Conservation (phyloP, 768 basidiomycete genomes). For the Hydnomerulius pinastri region DNA sequence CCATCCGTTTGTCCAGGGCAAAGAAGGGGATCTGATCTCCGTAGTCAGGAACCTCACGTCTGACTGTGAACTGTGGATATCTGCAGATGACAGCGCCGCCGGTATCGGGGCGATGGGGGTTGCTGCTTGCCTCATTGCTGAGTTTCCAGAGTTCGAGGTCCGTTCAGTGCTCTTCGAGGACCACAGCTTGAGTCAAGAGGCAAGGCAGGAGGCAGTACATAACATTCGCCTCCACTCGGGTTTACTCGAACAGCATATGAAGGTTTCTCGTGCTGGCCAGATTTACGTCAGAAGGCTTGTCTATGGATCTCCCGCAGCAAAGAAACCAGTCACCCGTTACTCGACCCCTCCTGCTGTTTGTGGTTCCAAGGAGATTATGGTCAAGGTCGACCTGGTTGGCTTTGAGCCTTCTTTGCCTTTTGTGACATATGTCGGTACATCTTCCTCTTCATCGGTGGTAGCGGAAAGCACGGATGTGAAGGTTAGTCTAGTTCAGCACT, state of each 20-base stretch:
- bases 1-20: constrained; percentile 11
- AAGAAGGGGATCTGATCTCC: constrained; percentile 9
- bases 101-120: constrained; percentile 15
- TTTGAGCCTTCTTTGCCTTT: background rate
- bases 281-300: constrained; percentile 18
- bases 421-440: background rate
- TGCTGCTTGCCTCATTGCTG: constrained; percentile 12
- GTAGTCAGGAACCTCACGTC: constrained; percentile 5
- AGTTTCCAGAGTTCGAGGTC: constrained; percentile 12
- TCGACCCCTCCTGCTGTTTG: background rate
- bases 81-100: constrained; percentile 12
- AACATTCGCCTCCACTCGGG: constrained; percentile 3
- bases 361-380: background rate
- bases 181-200: constrained; percentile 5
- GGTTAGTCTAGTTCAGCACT: background rate
- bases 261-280: constrained; percentile 11
- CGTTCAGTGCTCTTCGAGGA: constrained; percentile 15
- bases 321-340: background rate
- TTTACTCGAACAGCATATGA: constrained; percentile 13
- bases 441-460: background rate
- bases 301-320: constrained; percentile 1
- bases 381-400: background rate
- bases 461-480: background rate
- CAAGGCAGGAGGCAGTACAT: constrained; percentile 7
- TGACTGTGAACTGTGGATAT: constrained; percentile 11